phyloP scores from a whole-genome alignment of 208 protist species.

The Trypanosoma platydactyli region DNA sequence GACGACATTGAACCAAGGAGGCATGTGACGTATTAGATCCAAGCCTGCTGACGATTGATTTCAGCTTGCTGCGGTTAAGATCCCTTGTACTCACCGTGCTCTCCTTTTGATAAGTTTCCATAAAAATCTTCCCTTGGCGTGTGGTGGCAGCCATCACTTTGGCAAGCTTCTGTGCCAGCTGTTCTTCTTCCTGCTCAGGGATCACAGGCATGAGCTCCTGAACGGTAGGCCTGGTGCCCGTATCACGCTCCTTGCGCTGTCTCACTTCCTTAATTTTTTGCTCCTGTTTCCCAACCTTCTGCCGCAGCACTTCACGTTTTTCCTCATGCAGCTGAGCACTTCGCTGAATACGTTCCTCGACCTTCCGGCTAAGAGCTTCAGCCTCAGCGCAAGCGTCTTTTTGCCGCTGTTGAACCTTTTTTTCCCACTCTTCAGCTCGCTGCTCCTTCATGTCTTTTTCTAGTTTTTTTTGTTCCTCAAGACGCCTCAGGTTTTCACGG shows the following conservation, averaged over 20 bases:
- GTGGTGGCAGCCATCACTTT: slow-evolving; percentile 40
- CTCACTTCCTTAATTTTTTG: slow-evolving; percentile 71
- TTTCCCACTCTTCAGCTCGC: slow-evolving; percentile 38
- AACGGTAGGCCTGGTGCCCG: slow-evolving; percentile 32
- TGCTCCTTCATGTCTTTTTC: slow-evolving; percentile 40
- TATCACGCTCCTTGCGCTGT: slow-evolving; percentile 57
- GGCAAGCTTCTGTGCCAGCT: slow-evolving; percentile 46
- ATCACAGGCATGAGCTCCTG: slow-evolving; percentile 54
- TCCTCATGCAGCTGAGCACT: slow-evolving; percentile 37
- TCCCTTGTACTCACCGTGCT: slow-evolving; percentile 53
- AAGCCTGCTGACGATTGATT: slow-evolving; percentile 56
- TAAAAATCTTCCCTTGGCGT: slow-evolving; percentile 63
- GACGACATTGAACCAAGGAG: slow-evolving; percentile 51
- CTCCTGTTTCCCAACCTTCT: slow-evolving; percentile 58
- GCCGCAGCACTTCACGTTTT: slow-evolving; percentile 25
- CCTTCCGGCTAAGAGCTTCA: slow-evolving; percentile 30
- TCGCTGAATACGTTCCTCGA: slow-evolving; percentile 36
- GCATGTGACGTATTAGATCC: slow-evolving; percentile 24
- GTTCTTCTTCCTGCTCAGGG: slow-evolving; percentile 58
- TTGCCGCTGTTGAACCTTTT: slow-evolving; percentile 37
- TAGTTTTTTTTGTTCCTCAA: slow-evolving; percentile 38
- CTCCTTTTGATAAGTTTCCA: slow-evolving; percentile 83
- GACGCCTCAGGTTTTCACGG: slow-evolving; percentile 30
- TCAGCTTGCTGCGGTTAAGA: slow-evolving; percentile 73
- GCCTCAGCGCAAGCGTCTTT: slow-evolving; percentile 31